These are phyloP conservation scores for Thelonectria discophora DNA, from an alignment of 2,329 filamentous ascomycete species.

Conservation along the genomic window DNA sequence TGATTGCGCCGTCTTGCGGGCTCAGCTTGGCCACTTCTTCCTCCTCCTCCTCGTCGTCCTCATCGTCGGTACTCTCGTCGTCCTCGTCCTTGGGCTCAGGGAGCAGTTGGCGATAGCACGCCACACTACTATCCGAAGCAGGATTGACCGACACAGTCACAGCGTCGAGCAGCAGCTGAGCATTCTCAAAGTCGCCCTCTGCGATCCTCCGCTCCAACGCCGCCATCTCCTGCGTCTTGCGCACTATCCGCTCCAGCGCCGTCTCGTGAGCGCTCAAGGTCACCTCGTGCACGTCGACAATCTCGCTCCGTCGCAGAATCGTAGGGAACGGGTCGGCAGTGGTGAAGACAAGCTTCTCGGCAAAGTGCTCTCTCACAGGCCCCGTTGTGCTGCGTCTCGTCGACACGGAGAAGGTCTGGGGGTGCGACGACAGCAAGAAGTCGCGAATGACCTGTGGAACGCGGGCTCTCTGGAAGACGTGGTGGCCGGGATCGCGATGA, in stretches of 20 bases:
- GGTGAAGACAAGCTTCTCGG: slow-evolving; percentile 85
- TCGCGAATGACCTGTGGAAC: slow-evolving; percentile 86
- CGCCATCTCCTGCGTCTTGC: slow-evolving; percentile 88
- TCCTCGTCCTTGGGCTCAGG: slow-evolving; percentile 58
- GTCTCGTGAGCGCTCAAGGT: slow-evolving; percentile 80
- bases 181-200: slow-evolving; percentile 76
- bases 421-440: slow-evolving; percentile 80
- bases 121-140: slow-evolving; percentile 78
- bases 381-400: slow-evolving; percentile 75
- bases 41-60: slow-evolving; percentile 52
- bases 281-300: slow-evolving; percentile 73
- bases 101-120: slow-evolving; percentile 78
- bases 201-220: slow-evolving; percentile 77
- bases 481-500: slow-evolving; percentile 82
- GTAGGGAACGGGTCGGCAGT: slow-evolving; percentile 91
- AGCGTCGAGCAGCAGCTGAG: slow-evolving; percentile 76
- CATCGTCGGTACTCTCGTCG: slow-evolving; percentile 51
- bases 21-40: slow-evolving; percentile 59
- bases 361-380: slow-evolving; percentile 75
- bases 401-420: slow-evolving; percentile 81
- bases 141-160: slow-evolving; percentile 80
- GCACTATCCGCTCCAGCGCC: slow-evolving; percentile 87
- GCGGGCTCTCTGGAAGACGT: slow-evolving; percentile 87
- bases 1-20: slow-evolving; percentile 79
- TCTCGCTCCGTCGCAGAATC: slow-evolving; percentile 87